Base-by-base conservation (phyloP, 2,329 filamentous ascomycete genomes). In the Nemania sp. region DNA sequence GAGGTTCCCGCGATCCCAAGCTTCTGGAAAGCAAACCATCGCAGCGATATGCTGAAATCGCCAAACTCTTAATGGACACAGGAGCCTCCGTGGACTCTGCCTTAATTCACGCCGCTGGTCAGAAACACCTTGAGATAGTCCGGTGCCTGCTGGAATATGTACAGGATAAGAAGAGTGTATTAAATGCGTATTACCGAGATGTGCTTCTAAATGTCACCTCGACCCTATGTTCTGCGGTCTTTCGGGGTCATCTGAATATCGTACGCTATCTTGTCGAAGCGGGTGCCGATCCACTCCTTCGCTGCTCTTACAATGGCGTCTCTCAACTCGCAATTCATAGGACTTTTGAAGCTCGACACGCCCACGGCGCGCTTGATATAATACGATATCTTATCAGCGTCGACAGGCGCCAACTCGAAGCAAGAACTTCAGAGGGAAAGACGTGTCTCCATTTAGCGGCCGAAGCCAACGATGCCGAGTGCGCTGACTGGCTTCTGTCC, bases 261-360 rank as follows among this genome's bases (percentile, higher is more conserved):
- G 49, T 40, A 15, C 40, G 40, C 24, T 52, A 52, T 33, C 49
- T 52, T 33, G 24, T 52, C 24, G 49, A 45, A n/a, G 12, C n/a
- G 3, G 49, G 49, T 34, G 49, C 49, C n/a, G n/a, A 52, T 28
- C 41, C 33, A 9, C 34, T 47, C 12, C 42, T 31, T n/a, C 8
- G 14, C 15, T 36, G 43, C 12, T 26, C 14, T 2, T 11, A 6
- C 34, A 2, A 22, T 20, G 6, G 8, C 11, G 22, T 37, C 22
- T 19, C 7, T 9, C 3, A 39, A 14, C 23, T 39, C 15, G 6
- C 24, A 40, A 48, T 48, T 22, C 34, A 48, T 12, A 5, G 6
- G 11, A 34, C 34, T 9, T n/a, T 48, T 22, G 19, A 42, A 24
- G 2, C 2, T 6, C 5, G 17, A 12, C 2, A 4, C 23, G 17